These are phyloP conservation scores for Trichoderma sp. DNA, from an alignment of 2,329 filamentous ascomycete genomes.

Conservation along the genomic window DNA sequence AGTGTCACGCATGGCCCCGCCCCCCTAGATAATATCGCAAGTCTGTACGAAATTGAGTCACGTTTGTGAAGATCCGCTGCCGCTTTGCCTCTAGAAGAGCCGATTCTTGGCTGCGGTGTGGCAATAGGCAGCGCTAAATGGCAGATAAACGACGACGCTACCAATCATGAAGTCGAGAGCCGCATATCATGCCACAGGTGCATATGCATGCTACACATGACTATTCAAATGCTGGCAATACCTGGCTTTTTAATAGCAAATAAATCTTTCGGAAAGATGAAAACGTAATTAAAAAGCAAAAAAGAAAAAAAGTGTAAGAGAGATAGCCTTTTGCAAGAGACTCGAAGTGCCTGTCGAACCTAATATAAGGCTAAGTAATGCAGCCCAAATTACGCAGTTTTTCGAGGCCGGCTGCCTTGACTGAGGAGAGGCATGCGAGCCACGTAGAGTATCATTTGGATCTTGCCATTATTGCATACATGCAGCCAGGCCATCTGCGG, in stretches of 20 bases:
- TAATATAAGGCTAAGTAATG: not conserved
- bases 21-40: not conserved
- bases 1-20: too few relatives aligned
- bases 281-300: not conserved
- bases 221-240: not conserved
- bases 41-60: not conserved
- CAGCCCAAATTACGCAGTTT: too few relatives aligned
- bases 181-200: not conserved
- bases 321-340: not conserved
- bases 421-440: too few relatives aligned
- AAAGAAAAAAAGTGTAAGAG: rapidly evolving
- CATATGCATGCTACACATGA: not conserved
- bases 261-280: not conserved
- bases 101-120: not conserved
- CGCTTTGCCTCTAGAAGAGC: not conserved
- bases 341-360: not conserved
- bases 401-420: too few relatives aligned
- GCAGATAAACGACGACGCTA: not conserved
- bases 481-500: too few relatives aligned
- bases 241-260: not conserved
- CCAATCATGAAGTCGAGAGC: not conserved
- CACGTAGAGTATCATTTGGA: too few relatives aligned
- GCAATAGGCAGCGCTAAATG: too few relatives aligned
- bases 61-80: not conserved
- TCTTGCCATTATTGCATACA: too few relatives aligned